These are phyloP conservation scores for Microdochium paspali DNA, from an alignment of 2,329 filamentous ascomycete species.

Conservation along the genomic window DNA sequence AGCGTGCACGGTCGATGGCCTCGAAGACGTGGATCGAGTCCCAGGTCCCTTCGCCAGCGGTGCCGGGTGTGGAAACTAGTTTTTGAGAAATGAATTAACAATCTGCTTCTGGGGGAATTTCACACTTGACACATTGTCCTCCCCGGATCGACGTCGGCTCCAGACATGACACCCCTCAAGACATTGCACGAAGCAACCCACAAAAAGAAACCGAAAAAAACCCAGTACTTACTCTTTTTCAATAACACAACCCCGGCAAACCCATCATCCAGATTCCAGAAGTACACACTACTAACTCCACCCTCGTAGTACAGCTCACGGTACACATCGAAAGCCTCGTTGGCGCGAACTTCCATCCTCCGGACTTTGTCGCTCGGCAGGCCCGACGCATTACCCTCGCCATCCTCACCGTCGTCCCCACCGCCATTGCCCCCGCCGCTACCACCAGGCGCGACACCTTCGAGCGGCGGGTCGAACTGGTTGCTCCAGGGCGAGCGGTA, in stretches of 20 bases:
- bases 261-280: slow-evolving; percentile 97
- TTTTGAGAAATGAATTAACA: neutral
- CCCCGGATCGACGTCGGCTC: too few species aligned
- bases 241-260: slow-evolving; percentile 93
- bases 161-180: too few species aligned
- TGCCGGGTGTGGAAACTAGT: slow-evolving; percentile 55
- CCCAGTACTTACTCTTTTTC: slow-evolving; percentile 67
- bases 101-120: too few species aligned
- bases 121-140: too few species aligned
- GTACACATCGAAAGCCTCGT: slow-evolving; percentile 96
- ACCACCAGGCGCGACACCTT: slow-evolving; percentile 44
- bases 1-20: slow-evolving; percentile 82
- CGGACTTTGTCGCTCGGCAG: slow-evolving; percentile 84
- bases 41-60: slow-evolving; percentile 73
- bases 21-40: slow-evolving; percentile 99
- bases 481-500: slow-evolving; percentile 99
- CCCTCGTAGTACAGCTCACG: slow-evolving; percentile 95
- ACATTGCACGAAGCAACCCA: neutral
- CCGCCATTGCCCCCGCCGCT: slow-evolving; percentile 24
- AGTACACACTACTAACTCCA: slow-evolving; percentile 90
- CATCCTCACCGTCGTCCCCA: neutral
- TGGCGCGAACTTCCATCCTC: slow-evolving; percentile 88
- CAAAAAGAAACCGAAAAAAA: neutral
- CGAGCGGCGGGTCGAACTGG: slow-evolving; percentile 87
- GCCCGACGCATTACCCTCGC: slow-evolving; percentile 56